These are phyloP conservation scores for Isatis tinctoria DNA, from an alignment of 345 rosid genomes.

Conservation along the genomic window DNA sequence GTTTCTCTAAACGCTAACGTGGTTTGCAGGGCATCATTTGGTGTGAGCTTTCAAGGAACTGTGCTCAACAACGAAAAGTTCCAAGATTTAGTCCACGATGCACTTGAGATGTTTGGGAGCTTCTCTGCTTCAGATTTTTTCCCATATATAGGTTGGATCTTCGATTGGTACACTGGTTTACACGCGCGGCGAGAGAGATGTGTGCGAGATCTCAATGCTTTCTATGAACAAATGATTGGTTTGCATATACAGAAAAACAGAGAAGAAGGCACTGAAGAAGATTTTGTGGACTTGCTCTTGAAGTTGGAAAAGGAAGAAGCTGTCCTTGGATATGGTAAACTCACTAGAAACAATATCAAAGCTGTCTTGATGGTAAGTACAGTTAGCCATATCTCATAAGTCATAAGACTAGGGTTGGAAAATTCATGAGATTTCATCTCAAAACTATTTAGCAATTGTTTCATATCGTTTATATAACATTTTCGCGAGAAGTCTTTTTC, in stretches of 20 bases:
- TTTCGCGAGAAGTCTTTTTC: too few species aligned
- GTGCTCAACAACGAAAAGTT: conserved; percentile 27
- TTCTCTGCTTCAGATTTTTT: conserved; percentile 36
- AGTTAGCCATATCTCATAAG: neutral
- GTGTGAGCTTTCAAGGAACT: neutral
- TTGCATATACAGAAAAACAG: conserved; percentile 37
- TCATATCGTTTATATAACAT: too few species aligned
- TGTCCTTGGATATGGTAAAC: conserved; percentile 12
- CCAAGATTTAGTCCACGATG: conserved; percentile 33
- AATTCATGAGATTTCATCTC: too few species aligned
- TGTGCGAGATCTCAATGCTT: conserved; percentile 16
- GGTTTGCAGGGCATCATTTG: conserved; percentile 18
- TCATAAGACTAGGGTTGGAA: neutral
- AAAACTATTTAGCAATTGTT: too few species aligned
- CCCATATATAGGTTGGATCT: conserved; percentile 38
- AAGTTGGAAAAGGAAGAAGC: conserved; percentile 31
- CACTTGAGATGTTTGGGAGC: conserved; percentile 17
- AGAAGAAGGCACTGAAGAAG: conserved; percentile 11
- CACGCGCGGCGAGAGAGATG: conserved; percentile 21
- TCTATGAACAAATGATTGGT: conserved; percentile 36
- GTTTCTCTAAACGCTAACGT: conserved; percentile 21
- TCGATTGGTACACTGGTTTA: conserved; percentile 33
- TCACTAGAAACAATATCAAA: conserved; percentile 31
- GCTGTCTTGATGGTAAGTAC: conserved; percentile 21
- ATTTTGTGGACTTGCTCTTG: conserved; percentile 36